Evolutionary conservation across 768 basidiomycete genomes (phyloP).

Genomic region (Suillus tomentosus): DNA sequence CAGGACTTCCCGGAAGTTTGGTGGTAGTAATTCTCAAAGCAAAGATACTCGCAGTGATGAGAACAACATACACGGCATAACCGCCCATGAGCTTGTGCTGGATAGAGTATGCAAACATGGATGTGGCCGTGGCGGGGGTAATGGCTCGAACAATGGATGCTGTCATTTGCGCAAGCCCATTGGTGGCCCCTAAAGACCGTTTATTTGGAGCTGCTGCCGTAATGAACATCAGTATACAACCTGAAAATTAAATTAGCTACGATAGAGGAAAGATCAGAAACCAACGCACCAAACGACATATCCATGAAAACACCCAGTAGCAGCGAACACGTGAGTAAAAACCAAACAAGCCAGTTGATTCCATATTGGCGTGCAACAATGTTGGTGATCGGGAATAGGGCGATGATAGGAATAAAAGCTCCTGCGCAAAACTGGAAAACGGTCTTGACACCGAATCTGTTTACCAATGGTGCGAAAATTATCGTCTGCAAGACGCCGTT

Average conservation of each 20-base stretch:
- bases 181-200: conserved; percentile 67
- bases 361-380: conserved; percentile 28
- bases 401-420: conserved; percentile 33
- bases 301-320: conserved; percentile 24
- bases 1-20: conserved; percentile 20
- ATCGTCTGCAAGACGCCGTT: conserved; percentile 35
- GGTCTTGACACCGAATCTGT: conserved; percentile 32
- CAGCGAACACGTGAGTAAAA: conserved; percentile 28
- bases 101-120: conserved; percentile 40
- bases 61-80: conserved; percentile 35
- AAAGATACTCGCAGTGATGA: conserved; percentile 19
- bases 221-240: conserved; percentile 72
- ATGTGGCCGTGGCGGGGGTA: conserved; percentile 35
- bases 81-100: conserved; percentile 39
- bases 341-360: conserved; percentile 29
- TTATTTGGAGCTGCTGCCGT: conserved; percentile 65
- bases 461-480: conserved; percentile 34
- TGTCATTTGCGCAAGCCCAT: conserved; percentile 45
- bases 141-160: conserved; percentile 35
- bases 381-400: conserved; percentile 34
- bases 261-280: conserved; percentile 8
- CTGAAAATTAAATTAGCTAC: conserved; percentile 34
- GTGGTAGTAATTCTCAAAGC: conserved; percentile 25
- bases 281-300: conserved; percentile 37
- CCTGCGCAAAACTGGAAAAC: conserved; percentile 31